A percentile compares a stretch with the other conserved stretches of the same genome.
Conservation (phyloP, 163 green algal species). For the Prototheca stagnorum region DNA sequence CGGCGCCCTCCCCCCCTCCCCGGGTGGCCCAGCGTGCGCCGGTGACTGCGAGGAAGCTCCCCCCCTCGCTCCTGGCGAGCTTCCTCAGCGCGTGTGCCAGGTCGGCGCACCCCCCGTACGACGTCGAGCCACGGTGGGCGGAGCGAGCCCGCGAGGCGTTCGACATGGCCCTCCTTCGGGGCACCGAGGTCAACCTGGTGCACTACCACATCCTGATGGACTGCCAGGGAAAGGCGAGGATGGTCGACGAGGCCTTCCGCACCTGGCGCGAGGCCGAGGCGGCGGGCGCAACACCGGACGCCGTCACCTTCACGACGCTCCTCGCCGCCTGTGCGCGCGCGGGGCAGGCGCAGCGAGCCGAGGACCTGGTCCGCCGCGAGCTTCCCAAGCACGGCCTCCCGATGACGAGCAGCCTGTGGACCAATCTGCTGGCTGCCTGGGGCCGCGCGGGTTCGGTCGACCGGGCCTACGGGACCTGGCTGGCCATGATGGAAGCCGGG, state of each 20-base stretch:
- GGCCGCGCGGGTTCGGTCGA: conserved; percentile 12
- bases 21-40: not conserved
- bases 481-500: conserved; percentile 11
- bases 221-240: conserved; percentile 9
- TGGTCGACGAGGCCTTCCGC: conserved; percentile 1
- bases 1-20: no score
- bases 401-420: conserved; percentile 7
- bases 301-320: conserved; percentile 11
- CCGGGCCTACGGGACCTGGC: conserved; percentile 13
- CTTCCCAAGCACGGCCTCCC: conserved; percentile 12
- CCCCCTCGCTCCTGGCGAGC: not conserved
- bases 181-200: conserved; percentile 2
- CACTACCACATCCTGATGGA: conserved; percentile 11
- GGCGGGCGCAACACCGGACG: not conserved
- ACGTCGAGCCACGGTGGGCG: not conserved
- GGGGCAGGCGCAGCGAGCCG: not conserved
- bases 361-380: conserved; percentile 1
- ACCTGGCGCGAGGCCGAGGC: conserved; percentile 3
- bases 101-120: conserved; percentile 14
- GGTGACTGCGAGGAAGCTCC: not conserved
- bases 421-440: conserved; percentile 12
- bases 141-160: conserved; percentile 1
- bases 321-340: conserved; percentile 4
- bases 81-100: conserved; percentile 3
- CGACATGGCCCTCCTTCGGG: not conserved